phyloP scores from a whole-genome alignment of 1,284 basidiomycete species.

The Tausonia pullulans region DNA sequence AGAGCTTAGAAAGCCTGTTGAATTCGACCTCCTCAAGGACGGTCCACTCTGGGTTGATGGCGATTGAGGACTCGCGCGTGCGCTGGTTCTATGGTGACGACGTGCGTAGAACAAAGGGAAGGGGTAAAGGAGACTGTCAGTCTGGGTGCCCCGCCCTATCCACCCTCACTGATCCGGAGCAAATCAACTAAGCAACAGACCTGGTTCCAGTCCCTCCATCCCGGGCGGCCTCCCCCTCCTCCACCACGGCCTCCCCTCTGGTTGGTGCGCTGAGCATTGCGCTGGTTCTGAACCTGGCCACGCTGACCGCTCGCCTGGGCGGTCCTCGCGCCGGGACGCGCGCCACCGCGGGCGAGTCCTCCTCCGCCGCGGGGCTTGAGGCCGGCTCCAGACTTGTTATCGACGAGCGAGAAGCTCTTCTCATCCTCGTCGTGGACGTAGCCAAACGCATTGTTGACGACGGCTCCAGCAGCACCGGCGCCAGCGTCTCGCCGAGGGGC shows the following conservation, averaged over 20 bases:
- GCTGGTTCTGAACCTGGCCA: constrained; percentile 21
- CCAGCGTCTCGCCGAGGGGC: constrained; percentile 35
- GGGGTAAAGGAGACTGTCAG: too few relatives aligned
- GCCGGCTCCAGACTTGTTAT: constrained; percentile 34
- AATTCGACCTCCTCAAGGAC: constrained; percentile 98
- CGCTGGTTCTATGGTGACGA: constrained; percentile 55
- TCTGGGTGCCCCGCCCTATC: neutral
- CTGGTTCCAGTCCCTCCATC: constrained; percentile 94
- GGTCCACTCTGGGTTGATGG: constrained; percentile 81
- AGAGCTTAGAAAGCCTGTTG: constrained; percentile 78
- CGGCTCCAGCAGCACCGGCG: constrained; percentile 47
- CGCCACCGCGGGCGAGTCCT: constrained; percentile 46
- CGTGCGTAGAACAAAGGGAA: neutral
- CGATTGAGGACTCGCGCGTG: constrained; percentile 85
- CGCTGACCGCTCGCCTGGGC: neutral
- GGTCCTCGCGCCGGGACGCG: neutral
- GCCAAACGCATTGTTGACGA: constrained; percentile 75
- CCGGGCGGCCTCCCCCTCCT: constrained; percentile 56
- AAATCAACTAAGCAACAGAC: constrained; percentile 34
- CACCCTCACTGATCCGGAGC: neutral
- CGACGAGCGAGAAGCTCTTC: constrained; percentile 92
- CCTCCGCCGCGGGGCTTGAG: constrained; percentile 24
- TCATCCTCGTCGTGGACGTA: constrained; percentile 99
- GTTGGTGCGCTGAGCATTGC: constrained; percentile 21
- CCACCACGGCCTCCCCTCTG: constrained; percentile 40